phyloP scores from a whole-genome alignment of 1,284 basidiomycete genomes.

The Wallemia ichthyophaga region DNA sequence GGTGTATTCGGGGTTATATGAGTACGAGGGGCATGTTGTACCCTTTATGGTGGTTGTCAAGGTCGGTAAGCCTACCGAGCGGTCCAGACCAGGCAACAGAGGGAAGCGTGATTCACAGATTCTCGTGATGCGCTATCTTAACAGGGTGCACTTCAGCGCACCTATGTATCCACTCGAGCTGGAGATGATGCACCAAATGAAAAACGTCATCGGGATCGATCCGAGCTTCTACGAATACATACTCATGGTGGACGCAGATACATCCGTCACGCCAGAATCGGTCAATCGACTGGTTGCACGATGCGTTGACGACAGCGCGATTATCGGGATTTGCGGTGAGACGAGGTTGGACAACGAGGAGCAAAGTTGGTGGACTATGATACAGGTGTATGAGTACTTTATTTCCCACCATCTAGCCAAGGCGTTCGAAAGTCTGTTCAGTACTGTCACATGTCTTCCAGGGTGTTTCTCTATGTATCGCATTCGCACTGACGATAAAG shows the following conservation, averaged over 20 bases:
- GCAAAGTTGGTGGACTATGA: constrained; percentile 88
- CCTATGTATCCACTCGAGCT: constrained; percentile 91
- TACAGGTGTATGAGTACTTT: constrained; percentile 97
- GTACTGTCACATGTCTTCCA: constrained; percentile 89
- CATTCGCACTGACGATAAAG: constrained; percentile 67
- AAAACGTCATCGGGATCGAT: constrained; percentile 97
- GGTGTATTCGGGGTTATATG: constrained; percentile 85
- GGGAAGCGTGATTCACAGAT: constrained; percentile 95
- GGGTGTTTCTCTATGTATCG: constrained; percentile 92
- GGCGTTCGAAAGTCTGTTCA: constrained; percentile 86
- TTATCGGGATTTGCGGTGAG: constrained; percentile 78
- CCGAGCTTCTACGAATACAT: constrained; percentile 94
- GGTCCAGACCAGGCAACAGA: constrained; percentile 71
- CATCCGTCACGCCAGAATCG: constrained; percentile 55
- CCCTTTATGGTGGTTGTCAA: constrained; percentile 93
- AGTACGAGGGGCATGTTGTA: constrained; percentile 76
- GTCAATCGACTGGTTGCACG: constrained; percentile 72
- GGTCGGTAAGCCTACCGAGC: constrained; percentile 80
- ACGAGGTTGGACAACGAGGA: constrained; percentile 66
- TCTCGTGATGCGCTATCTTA: constrained; percentile 86
- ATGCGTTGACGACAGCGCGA: constrained; percentile 58
- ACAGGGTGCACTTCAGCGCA: constrained; percentile 92
- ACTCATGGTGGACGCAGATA: constrained; percentile 94
- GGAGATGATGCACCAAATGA: constrained; percentile 96
- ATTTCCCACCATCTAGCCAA: constrained; percentile 93